Evolutionary conservation across 2,329 filamentous ascomycete species (phyloP).

Genomic region (Nothophaeocryptopus gaeumannii): DNA sequence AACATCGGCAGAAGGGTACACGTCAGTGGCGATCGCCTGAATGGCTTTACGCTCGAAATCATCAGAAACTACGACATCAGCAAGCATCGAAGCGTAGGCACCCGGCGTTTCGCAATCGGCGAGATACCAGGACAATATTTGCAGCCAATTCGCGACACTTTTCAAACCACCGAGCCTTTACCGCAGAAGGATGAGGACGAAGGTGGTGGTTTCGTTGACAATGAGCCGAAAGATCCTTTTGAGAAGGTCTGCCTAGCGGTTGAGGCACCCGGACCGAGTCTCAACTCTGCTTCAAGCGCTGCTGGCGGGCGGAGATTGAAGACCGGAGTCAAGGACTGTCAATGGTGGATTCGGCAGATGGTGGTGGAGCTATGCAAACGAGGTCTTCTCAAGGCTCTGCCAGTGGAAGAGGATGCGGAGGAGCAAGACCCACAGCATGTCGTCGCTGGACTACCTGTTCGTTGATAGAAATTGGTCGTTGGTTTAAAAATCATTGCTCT

Average conservation of each 20-base stretch:
- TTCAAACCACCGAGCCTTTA: background rate
- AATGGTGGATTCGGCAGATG: constrained; percentile 21
- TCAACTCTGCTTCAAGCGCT: constrained; percentile 4
- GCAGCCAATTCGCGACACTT: background rate
- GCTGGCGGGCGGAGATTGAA: constrained; percentile 1
- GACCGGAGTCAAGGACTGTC: constrained; percentile 18
- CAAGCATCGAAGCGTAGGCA: constrained; percentile 11
- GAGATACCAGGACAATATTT: background rate
- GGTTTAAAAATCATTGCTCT: too few species aligned
- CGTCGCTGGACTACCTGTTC: too few species aligned
- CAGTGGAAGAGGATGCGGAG: too few species aligned
- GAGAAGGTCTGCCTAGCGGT: constrained; percentile 10
- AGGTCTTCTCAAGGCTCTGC: background rate
- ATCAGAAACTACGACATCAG: constrained; percentile 18
- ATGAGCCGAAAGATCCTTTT: constrained; percentile 13
- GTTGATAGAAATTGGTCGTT: too few species aligned
- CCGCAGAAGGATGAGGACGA: constrained; percentile 19
- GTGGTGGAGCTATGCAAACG: constrained; percentile 2
- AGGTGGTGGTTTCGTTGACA: constrained; percentile 18
- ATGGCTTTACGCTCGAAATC: constrained; percentile 20
- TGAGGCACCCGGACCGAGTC: constrained; percentile 18
- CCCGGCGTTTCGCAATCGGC: constrained; percentile 8
- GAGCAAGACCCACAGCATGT: too few species aligned
- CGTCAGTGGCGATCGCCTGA: constrained; percentile 20
- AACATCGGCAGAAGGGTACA: constrained; percentile 17